Evolutionary conservation across 202 grass and related monocot species (phyloP), one percentile per base, ranked within the genome.

Genomic region (Musa balbisiana): DNA sequence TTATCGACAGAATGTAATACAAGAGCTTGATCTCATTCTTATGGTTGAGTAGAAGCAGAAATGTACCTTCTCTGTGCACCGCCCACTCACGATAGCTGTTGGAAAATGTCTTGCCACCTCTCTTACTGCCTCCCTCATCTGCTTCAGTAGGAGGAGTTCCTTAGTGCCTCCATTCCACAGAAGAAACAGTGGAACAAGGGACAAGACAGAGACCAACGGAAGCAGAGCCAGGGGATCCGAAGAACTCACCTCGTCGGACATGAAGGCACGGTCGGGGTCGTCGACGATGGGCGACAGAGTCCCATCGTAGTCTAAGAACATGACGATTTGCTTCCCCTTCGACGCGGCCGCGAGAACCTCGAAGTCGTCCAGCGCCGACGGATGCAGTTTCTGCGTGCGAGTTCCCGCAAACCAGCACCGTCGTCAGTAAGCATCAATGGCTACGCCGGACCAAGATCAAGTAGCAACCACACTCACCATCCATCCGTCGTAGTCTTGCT

Each of bases 231-330:
- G 20, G 49, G 17, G 16, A 10, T 9, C 1, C 6, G 2, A 4
- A 2, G 26, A 58, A 54, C 81, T 77, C 43, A 86, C 90, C 77
- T 84, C 74, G 10, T 78, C 78, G 4, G 19, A 78, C 78, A 92
- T 92, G 81, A 85, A 85, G 14, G 90, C 90, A 56, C 21, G 71
- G 83, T 92, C 87, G 72, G 90, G 87, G 73, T 92, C 83, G 62
- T 85, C 52, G 73, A 92, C 87, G 82, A 92, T 92, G 60, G 87
- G 87, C 3, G 90, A 87, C 60, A 92, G 85, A 76, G 87, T 92
- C 64, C 90, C 90, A 62, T 92, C 90, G 74, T 90, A 92, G 81
- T 92, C 90, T 72, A 92, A 71, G 85, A 92, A 92, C 83, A 92
- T 69, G 20, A 90, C 76, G 63, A 90, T 14, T 55, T 76, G 70